Conservation (phyloP, 148 eudicot species). For the Chenopodium berlandieri region DNA sequence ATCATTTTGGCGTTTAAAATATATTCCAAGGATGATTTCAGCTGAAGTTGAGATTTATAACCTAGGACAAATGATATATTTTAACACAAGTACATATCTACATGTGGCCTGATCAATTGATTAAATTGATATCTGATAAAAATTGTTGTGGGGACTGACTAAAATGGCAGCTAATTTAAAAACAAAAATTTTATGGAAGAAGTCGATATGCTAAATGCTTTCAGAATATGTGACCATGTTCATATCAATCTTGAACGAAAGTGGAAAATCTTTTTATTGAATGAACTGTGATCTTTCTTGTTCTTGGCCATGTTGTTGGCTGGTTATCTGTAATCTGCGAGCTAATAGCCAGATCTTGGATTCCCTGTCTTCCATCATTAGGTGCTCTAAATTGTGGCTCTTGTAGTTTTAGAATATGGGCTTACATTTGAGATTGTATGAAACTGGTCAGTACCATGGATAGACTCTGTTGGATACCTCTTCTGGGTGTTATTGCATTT, state of each 20-base stretch:
- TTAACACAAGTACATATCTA: neutral
- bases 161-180: neutral
- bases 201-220: neutral
- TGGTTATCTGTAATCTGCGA: neutral
- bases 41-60: neutral
- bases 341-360: neutral
- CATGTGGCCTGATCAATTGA: neutral
- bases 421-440: neutral
- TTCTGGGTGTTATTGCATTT: neutral
- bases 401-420: neutral
- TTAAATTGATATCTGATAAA: neutral
- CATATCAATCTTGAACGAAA: neutral
- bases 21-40: neutral
- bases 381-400: neutral
- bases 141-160: neutral
- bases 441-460: neutral
- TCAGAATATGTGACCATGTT: neutral
- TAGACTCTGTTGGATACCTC: neutral
- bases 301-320: too few species aligned
- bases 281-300: neutral
- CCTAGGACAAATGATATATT: neutral
- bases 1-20: neutral
- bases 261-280: neutral
- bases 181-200: neutral
- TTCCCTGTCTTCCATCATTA: neutral